phyloP scores from a whole-genome alignment of 495 filamentous ascomycete species.

The Neurospora sp. region DNA sequence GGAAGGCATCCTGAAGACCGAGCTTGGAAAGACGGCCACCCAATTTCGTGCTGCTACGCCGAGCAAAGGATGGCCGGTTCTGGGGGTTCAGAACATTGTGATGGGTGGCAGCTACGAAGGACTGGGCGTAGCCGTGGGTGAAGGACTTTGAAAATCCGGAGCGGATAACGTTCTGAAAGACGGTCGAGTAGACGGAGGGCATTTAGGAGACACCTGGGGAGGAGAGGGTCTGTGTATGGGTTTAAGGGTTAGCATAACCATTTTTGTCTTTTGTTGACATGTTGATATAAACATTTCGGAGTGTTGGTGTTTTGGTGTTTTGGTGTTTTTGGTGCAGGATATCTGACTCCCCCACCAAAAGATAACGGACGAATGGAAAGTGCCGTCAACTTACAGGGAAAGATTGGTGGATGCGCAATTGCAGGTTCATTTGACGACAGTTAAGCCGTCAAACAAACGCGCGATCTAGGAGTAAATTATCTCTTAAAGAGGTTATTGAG shows the following conservation, averaged over 20 bases:
- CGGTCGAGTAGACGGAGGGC: constrained; percentile 47
- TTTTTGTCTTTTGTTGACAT: background rate
- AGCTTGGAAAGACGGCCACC: constrained; percentile 46
- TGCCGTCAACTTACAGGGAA: constrained; percentile 34
- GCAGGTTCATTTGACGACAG: constrained; percentile 65
- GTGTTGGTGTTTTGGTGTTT: background rate
- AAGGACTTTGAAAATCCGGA: constrained; percentile 93
- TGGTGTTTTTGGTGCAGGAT: background rate
- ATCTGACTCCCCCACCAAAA: background rate
- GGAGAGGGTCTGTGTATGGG: constrained; percentile 23
- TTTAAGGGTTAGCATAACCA: background rate
- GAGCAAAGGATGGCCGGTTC: constrained; percentile 45
- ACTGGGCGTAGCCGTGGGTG: constrained; percentile 95
- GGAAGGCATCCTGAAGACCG: constrained; percentile 70
- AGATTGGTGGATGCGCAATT: constrained; percentile 33
- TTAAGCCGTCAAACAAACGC: constrained; percentile 56
- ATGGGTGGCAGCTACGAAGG: constrained; percentile 90
- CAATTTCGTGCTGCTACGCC: constrained; percentile 38
- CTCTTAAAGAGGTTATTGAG: background rate
- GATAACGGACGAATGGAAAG: background rate
- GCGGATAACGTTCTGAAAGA: constrained; percentile 82
- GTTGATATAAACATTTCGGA: background rate
- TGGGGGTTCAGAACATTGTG: constrained; percentile 68
- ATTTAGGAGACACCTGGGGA: constrained; percentile 46
- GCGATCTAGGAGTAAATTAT: constrained; percentile 23